Base-by-base conservation (phyloP, 441 rosid genomes). In the Sinapis alba region DNA sequence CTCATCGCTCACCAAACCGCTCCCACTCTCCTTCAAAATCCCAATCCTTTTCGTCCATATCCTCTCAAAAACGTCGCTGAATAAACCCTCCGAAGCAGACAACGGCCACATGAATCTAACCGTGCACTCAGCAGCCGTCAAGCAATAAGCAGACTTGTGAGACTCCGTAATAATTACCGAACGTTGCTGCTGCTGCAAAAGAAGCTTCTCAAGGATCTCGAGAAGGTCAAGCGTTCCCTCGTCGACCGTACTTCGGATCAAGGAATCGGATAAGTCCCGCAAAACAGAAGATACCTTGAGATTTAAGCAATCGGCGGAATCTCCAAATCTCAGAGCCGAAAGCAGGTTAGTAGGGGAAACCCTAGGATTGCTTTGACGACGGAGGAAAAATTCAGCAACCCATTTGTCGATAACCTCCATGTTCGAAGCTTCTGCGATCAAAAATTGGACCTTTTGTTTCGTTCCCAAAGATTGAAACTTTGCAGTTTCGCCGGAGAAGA, bases 61-160 rank as follows among this genome's bases (percentile, higher is more conserved):
- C 78, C 78, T 73, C 67, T 73, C 71, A 21, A 78, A 0, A 9
- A 71, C 78, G 2, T 73, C 78, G 20, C 20, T 21, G 12, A 72
- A 62, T 3, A 68, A 57, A 9, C 71, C 78, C 13, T 73, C 78
- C 21, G 45, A 62, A 73, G 61, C 34, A 3, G 47, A 56, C 71
- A 68, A 1, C 20, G 78, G 78, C 81, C 78, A 78, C 81, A 78
- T 73, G 57, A 68, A 73, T 24, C 62, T 54, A 73, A 62, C 16
- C 62, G 78, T 78, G 43, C 78, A 78, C 60, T 78, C 78, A 62
- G 20, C 74, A 62, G 78, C 81, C 26, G 45, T 68, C 74, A 47
- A 78, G 47, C 71, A 78, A 68, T 78, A 78, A 62, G 78, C 74
- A 62, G 67, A 73, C 78, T 73, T 73, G 28, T 67, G 81, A 62